Conservation (phyloP, 805 yeast species). For the Tetrapisispora arboricola region DNA sequence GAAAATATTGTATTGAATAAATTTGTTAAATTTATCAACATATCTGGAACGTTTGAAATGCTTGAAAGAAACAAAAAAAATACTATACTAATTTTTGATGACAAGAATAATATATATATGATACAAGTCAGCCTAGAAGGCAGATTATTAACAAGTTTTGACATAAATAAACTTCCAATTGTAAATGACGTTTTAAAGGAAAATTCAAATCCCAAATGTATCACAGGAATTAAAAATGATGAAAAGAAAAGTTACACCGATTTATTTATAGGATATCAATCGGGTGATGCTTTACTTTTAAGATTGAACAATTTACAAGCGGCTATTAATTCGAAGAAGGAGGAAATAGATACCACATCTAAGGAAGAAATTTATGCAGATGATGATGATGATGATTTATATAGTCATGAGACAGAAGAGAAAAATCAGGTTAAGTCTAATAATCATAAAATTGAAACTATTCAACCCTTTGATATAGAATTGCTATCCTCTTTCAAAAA, state of each 20-base stretch:
- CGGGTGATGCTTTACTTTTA: constrained; percentile 47
- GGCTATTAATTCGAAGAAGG: constrained; percentile 26
- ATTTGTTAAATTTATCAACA: constrained; percentile 8
- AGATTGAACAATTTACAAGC: constrained; percentile 24
- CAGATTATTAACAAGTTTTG: constrained; percentile 23
- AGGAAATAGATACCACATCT: constrained; percentile 31
- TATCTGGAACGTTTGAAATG: constrained; percentile 3
- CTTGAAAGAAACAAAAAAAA: constrained; percentile 3
- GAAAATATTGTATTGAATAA: constrained; percentile 17
- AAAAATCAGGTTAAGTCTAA: constrained; percentile 11
- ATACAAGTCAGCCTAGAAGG: constrained; percentile 24
- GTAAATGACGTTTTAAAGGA: constrained; percentile 22
- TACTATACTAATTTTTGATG: constrained; percentile 21
- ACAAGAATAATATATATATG: constrained; percentile 17
- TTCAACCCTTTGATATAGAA: constrained; percentile 32
- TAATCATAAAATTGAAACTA: constrained; percentile 15
- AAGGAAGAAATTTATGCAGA: constrained; percentile 26
- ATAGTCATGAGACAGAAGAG: constrained; percentile 20
- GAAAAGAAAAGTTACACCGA: constrained; percentile 29
- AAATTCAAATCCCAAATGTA: constrained; percentile 22
- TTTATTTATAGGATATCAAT: constrained; percentile 51
- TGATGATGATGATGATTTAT: constrained; percentile 26
- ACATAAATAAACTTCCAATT: constrained; percentile 22
- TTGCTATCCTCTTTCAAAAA: constrained; percentile 47
- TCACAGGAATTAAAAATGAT: constrained; percentile 15